phyloP scores from a whole-genome alignment of 2,329 filamentous ascomycete species.

The Peltaster fructicola region DNA sequence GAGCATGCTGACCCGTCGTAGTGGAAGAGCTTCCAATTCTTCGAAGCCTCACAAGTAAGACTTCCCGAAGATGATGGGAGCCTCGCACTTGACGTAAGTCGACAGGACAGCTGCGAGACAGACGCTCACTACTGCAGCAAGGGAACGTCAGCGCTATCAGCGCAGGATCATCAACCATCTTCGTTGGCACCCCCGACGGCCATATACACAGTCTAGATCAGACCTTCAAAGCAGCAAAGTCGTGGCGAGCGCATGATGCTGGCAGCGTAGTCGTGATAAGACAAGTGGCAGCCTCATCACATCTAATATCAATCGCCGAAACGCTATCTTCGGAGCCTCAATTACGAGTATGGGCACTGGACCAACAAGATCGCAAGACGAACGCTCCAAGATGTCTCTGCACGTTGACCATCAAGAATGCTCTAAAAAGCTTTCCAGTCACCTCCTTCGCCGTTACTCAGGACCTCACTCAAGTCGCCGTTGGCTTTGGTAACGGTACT shows the following conservation, averaged over 20 bases:
- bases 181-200: conserved; percentile 74
- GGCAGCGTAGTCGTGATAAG: conserved; percentile 78
- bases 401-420: conserved; percentile 73
- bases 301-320: conserved; percentile 75
- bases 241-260: conserved; percentile 70
- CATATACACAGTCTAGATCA: conserved; percentile 73
- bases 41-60: conserved; percentile 76
- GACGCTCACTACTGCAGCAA: conserved; percentile 20
- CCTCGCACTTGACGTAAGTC: conserved; percentile 16
- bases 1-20: conserved; percentile 21
- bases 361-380: conserved; percentile 87
- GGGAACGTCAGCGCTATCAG: conserved; percentile 65
- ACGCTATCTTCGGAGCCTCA: conserved; percentile 75
- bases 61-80: conserved; percentile 63
- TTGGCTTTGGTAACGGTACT: conserved; percentile 88
- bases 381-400: conserved; percentile 76
- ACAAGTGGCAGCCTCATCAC: conserved; percentile 71
- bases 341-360: conserved; percentile 93
- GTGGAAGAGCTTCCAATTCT: conserved; percentile 99
- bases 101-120: neutral
- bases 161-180: conserved; percentile 75
- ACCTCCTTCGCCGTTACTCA: conserved; percentile 77
- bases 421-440: conserved; percentile 82
- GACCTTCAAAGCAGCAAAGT: conserved; percentile 69
- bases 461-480: conserved; percentile 79